phyloP scores from a whole-genome alignment of 163 green algal genomes.

The Prototheca wickerhamii region DNA sequence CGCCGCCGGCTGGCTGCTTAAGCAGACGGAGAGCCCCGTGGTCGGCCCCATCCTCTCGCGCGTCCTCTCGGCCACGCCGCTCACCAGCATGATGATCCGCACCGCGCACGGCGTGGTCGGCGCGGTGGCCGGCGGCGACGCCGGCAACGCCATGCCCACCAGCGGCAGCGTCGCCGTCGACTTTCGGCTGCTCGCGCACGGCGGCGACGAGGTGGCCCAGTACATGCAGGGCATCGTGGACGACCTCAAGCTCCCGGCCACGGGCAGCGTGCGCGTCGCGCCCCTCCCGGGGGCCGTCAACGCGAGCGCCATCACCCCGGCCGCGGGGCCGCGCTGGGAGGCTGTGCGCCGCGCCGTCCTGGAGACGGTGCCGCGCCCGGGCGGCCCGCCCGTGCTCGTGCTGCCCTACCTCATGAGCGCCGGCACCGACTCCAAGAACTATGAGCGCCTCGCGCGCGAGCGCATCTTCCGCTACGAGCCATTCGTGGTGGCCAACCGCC shows the following conservation, averaged over 20 bases:
- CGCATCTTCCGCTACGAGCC: conserved; percentile 12
- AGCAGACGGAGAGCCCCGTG: conserved; percentile 8
- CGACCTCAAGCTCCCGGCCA: too few relatives aligned
- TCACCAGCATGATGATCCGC: conserved; percentile 9
- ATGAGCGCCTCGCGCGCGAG: neutral
- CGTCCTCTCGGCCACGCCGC: conserved; percentile 7
- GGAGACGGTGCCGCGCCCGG: conserved; percentile 6
- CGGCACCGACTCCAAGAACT: conserved; percentile 16
- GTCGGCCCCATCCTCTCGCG: conserved; percentile 17
- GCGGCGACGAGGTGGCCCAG: neutral
- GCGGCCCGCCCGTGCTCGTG: conserved; percentile 8
- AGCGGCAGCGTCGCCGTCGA: conserved; percentile 17
- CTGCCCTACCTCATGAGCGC: conserved; percentile 15
- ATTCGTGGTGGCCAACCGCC: neutral
- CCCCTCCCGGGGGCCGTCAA: neutral
- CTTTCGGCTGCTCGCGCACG: conserved; percentile 17
- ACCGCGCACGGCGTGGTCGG: conserved; percentile 21
- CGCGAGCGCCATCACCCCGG: conserved; percentile 10
- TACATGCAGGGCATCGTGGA: neutral
- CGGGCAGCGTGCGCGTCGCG: too few relatives aligned
- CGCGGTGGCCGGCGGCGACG: conserved; percentile 11
- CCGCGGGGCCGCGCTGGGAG: conserved; percentile 10
- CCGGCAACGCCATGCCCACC: conserved; percentile 24
- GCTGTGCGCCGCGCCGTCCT: conserved; percentile 4
- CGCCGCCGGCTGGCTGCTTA: conserved; percentile 2